Percentiles rank a stretch among this genome's conserved stretches.
These are phyloP conservation scores for Albugo candida DNA, from an alignment of 352 stramenopile genomes.

Conservation along the genomic window DNA sequence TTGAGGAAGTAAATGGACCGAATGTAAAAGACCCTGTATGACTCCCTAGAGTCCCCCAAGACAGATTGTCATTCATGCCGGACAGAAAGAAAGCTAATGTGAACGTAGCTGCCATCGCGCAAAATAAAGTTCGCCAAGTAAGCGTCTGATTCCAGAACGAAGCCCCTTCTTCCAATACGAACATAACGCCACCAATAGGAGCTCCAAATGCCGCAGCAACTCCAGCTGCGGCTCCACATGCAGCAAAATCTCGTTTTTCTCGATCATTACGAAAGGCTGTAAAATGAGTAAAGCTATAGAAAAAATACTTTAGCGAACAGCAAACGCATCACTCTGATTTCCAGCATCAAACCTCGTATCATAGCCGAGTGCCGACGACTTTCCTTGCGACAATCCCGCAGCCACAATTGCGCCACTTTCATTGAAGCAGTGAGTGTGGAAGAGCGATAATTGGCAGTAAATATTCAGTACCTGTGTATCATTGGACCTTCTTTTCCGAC, in stretches of 20 bases:
- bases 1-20: constrained; percentile 39
- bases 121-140: constrained; percentile 72
- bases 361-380: constrained; percentile 48
- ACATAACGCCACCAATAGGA: constrained; percentile 76
- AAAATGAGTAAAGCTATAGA: constrained; percentile 62
- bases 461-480: constrained; percentile 53
- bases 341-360: constrained; percentile 28
- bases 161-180: constrained; percentile 64
- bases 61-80: constrained; percentile 52
- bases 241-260: constrained; percentile 79
- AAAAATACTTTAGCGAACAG: not conserved
- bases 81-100: constrained; percentile 59
- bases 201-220: constrained; percentile 81
- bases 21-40: constrained; percentile 59
- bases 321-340: not conserved
- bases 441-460: not conserved
- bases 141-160: constrained; percentile 78
- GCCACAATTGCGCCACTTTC: constrained; percentile 42
- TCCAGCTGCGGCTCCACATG: constrained; percentile 68
- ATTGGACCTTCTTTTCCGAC: constrained; percentile 87
- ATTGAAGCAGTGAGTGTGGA: not conserved
- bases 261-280: constrained; percentile 75
- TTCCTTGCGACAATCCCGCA: constrained; percentile 53
- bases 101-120: constrained; percentile 77
- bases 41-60: constrained; percentile 48